Evolutionary conservation across 805 yeast genomes (phyloP).

Genomic region (Myxozyma neglecta): DNA sequence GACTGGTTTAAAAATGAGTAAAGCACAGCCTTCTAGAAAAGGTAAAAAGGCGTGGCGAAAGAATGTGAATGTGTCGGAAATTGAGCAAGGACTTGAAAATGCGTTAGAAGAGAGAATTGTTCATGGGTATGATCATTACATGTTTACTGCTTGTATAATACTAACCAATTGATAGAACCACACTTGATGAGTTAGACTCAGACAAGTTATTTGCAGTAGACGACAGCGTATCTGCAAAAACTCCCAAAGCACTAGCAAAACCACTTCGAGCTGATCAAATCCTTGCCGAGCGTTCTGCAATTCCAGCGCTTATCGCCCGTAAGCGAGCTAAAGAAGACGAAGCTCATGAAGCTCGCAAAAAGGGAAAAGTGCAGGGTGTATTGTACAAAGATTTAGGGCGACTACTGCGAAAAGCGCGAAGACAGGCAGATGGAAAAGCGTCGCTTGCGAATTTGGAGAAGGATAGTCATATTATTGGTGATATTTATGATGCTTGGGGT

Average conservation of each 20-base stretch:
- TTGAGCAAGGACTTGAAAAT: slow-evolving; percentile 69
- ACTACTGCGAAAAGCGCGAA: slow-evolving; percentile 67
- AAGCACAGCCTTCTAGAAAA: slow-evolving; percentile 74
- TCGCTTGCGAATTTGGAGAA: slow-evolving; percentile 55
- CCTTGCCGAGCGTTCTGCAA: slow-evolving; percentile 72
- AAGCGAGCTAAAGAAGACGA: slow-evolving; percentile 36
- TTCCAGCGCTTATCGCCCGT: slow-evolving; percentile 57
- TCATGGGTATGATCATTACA: slow-evolving; percentile 42
- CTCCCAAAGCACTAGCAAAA: slow-evolving; percentile 11
- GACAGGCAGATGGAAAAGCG: slow-evolving; percentile 53
- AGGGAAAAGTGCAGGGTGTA: slow-evolving; percentile 58
- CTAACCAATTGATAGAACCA: not conserved
- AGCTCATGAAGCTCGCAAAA: slow-evolving; percentile 40
- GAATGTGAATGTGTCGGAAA: slow-evolving; percentile 81
- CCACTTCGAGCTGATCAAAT: slow-evolving; percentile 65
- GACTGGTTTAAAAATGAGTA: not conserved
- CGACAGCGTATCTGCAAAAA: slow-evolving; percentile 3
- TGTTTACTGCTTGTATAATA: not conserved
- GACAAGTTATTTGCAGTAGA: slow-evolving; percentile 28
- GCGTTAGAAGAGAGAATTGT: slow-evolving; percentile 57
- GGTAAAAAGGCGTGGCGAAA: slow-evolving; percentile 93
- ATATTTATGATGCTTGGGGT: slow-evolving; percentile 72
- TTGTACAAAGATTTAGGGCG: slow-evolving; percentile 60
- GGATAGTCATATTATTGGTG: slow-evolving; percentile 61
- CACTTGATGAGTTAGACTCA: slow-evolving; percentile 10